Conservation (phyloP, 2,329 filamentous ascomycete genomes). For the Pestalotiopsis fici region DNA sequence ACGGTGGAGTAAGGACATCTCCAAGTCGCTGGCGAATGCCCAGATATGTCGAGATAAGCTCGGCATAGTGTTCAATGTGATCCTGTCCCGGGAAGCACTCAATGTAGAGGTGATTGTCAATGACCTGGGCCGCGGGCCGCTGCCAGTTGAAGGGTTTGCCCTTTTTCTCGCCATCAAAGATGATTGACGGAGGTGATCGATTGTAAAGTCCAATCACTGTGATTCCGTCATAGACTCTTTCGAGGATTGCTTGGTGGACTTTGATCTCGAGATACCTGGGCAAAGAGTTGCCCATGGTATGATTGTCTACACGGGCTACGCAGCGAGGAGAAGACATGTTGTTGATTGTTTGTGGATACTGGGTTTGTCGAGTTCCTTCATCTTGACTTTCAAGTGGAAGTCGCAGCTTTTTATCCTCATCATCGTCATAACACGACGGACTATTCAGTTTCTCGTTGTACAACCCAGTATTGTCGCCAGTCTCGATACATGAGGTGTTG, state of each 20-base stretch:
- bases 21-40: constrained; percentile 4
- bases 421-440: not conserved
- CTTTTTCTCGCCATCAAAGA: constrained; percentile 19
- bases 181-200: constrained; percentile 4
- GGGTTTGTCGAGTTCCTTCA: too few species aligned
- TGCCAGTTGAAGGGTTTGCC: constrained; percentile 23
- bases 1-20: constrained; percentile 9
- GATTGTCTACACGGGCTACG: constrained; percentile 15
- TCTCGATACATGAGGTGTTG: too few species aligned
- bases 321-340: constrained; percentile 5
- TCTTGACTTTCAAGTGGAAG: not conserved
- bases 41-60: constrained; percentile 13
- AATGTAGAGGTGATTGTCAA: constrained; percentile 14
- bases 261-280: constrained; percentile 19
- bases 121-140: constrained; percentile 15
- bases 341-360: not conserved
- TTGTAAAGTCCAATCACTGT: constrained; percentile 12
- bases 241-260: constrained; percentile 17
- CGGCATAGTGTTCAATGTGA: constrained; percentile 19
- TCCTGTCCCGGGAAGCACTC: constrained; percentile 21
- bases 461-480: too few species aligned
- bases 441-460: not conserved
- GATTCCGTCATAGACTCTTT: constrained; percentile 14
- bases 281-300: constrained; percentile 19
- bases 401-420: not conserved